Base-by-base conservation (phyloP, 345 rosid species). In the Populus ilicifolia region DNA sequence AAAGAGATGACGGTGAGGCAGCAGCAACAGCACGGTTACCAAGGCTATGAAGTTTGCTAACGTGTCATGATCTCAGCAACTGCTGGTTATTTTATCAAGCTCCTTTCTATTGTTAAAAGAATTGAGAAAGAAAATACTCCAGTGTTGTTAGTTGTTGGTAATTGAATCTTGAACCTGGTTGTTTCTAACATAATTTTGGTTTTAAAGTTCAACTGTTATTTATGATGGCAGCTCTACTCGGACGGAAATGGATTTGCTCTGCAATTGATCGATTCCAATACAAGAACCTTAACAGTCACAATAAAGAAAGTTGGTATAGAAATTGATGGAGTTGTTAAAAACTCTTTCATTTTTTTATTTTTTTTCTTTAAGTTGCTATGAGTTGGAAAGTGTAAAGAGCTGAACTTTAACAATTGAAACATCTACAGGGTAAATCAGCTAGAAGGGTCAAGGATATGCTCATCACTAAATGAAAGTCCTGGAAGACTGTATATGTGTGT, bases 1-100 rank as follows among this genome's bases (percentile, higher is more conserved):
- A 92, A 92, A 79, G 97, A 92, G 75, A 50, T 83, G 82, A 43
- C 71, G 75, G 67, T 73, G 63, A 78, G 0, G 62, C 78, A 77
- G 35, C 54, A 70, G 27, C 77, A 81, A 9, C 72, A 73, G 21
- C 80, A 69, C 44, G 73, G 77, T 29, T 85, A 80, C 21, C 72
- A 76, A 30, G 82, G 88, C 54, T 85, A 74, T 75, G 81, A 82
- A 80, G 90, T 86, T 29, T 82, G 89, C 85, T 87, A 85, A 87
- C 76, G 74, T 75, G 81, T 72, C 65, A 13, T 43, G 48, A 64
- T 72, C 79, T 3, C 18, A 65, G 35, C 36, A 8, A 56, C 63
- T 23, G 63, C 27, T n/a, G 63, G 63, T 3, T n/a, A 4, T 3
- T 56, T 56, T 56, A 56, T 56, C 5, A 56, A 56, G 13, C n/a